Percentiles rank a stretch among this genome's conserved stretches.
These are phyloP conservation scores for Verbena officinalis DNA, from an alignment of 257 asterid species.

Conservation along the genomic window DNA sequence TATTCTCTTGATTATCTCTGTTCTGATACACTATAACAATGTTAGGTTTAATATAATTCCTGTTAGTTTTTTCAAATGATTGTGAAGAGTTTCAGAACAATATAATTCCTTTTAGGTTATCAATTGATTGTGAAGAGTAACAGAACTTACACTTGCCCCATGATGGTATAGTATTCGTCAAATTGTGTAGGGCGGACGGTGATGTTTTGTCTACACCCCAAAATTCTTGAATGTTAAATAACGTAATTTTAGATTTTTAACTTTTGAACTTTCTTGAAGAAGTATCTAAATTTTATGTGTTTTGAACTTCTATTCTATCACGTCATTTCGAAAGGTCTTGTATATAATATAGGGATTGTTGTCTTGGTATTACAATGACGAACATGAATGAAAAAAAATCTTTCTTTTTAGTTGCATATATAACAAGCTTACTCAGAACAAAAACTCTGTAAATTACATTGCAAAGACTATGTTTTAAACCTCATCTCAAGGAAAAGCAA, in stretches of 20 bases:
- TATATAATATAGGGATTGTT: not conserved
- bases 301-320: slow-evolving; percentile 1
- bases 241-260: too few relatives aligned
- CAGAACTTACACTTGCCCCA: slow-evolving; percentile 1
- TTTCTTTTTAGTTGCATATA: slow-evolving; percentile 13
- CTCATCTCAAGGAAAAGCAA: not conserved
- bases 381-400: not conserved
- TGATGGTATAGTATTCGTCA: slow-evolving; percentile 8
- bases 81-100: not conserved
- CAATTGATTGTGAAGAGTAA: slow-evolving; percentile 2
- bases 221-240: not conserved
- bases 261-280: slow-evolving; percentile 1
- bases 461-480: not conserved
- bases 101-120: not conserved
- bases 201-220: not conserved
- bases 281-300: not conserved
- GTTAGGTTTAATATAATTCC: not conserved
- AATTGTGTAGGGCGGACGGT: not conserved
- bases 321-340: slow-evolving; percentile 14
- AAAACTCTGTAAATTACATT: not conserved
- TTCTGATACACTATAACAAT: not conserved
- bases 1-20: not conserved
- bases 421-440: slow-evolving; percentile 7
- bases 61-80: slow-evolving; percentile 15
- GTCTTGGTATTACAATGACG: not conserved